Base-by-base conservation (phyloP, 176 grass and related monocot species). In the Aechmea fasciata region DNA sequence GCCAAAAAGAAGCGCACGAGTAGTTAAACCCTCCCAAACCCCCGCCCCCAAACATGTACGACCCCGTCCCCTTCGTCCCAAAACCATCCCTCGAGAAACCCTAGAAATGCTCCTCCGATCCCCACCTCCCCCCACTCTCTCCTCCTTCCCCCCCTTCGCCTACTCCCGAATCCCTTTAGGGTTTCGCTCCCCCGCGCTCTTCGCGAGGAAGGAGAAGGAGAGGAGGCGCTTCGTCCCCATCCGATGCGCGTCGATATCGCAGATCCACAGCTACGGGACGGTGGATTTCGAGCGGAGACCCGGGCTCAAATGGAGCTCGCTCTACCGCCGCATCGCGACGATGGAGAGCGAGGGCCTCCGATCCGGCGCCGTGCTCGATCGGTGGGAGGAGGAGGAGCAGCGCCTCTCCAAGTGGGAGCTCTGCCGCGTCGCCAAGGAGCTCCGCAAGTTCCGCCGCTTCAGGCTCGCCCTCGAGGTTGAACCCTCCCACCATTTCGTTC, bases 331-430 rank as follows among this genome's bases (percentile, higher is more conserved):
- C 52, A 82, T 97, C 52, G 17, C 73, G 11, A 65, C 83, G 9
- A 78, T 82, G 77, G 71, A 62, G 73, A 52, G 47, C 49, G 17
- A 33, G 75, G 12, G 76, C 80, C 11, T 83, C 61, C 25, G 72
- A 48, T 41, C 65, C 73, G 49, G 64, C 73, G 49, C 51, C 76
- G 19, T 80, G 73, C 51, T 81, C 72, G 47, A 83, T 80, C 22
- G 76, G 5, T 97, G 93, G 93, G 93, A 97, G 51, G 84, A 77
- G 70, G 75, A 80, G 47, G 89, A 97, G 79, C 80, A 73, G 71
- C 80, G 86, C 52, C 81, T 92, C 57, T 68, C 80, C 24, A 92
- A 92, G 62, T 97, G 88, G 86, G 86, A 87, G 73, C 79, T 92
- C 65, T 87, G 88, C 66, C 82, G 89, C 50, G 73, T 92, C 50